Conservation (phyloP, 768 basidiomycete species). For the Mycena alexandri region DNA sequence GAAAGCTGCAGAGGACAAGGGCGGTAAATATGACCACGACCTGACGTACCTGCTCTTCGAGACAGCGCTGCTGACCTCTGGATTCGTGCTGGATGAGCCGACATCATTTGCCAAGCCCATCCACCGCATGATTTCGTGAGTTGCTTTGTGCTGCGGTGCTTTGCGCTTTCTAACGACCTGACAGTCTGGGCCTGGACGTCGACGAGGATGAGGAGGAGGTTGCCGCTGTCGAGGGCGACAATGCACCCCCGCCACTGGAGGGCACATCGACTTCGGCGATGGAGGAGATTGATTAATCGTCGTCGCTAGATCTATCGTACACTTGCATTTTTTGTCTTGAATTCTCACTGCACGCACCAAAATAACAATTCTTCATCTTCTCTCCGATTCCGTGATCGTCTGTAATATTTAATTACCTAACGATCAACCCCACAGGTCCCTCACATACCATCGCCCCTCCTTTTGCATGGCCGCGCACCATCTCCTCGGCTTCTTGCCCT, state of each 20-base stretch:
- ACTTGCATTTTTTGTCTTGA: conserved; percentile 40
- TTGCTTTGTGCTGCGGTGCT: conserved; percentile 27
- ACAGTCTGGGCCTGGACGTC: conserved; percentile 85
- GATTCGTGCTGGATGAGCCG: conserved; percentile 96
- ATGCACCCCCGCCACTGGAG: conserved; percentile 67
- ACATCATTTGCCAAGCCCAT: conserved; percentile 96
- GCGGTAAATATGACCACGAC: conserved; percentile 98
- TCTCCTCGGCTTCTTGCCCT: too few species aligned
- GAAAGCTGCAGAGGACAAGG: conserved; percentile 97
- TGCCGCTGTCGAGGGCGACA: conserved; percentile 58
- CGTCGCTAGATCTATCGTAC: conserved; percentile 25
- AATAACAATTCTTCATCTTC: conserved; percentile 7
- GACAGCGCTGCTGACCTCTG: conserved; percentile 95
- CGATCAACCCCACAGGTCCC: too few species aligned
- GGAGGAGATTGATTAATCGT: conserved; percentile 93
- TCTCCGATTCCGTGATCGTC: too few species aligned
- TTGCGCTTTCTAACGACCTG: conserved; percentile 25
- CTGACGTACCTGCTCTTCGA: conserved; percentile 96
- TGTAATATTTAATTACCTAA: too few species aligned
- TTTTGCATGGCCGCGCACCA: too few species aligned
- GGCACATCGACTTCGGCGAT: conserved; percentile 83
- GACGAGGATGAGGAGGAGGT: conserved; percentile 79
- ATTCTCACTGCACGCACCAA: conserved; percentile 34
- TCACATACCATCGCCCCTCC: too few species aligned
- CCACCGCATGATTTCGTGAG: conserved; percentile 93